A percentile compares a stretch with the other conserved stretches of the same genome.
Conservation (phyloP, 2,329 filamentous ascomycete genomes). For the Rhynchosporium graminicola region DNA sequence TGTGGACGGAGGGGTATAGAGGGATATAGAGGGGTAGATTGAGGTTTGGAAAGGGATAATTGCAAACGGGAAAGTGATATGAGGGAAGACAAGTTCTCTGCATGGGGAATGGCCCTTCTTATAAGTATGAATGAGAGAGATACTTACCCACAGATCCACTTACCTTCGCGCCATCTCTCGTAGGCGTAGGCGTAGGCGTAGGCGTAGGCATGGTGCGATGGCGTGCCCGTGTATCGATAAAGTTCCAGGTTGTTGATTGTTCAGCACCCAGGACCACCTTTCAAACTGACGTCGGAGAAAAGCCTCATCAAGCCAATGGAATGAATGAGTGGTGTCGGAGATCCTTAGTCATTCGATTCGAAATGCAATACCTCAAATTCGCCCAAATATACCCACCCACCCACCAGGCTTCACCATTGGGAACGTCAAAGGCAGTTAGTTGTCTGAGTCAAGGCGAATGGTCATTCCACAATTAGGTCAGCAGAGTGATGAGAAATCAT, state of each 20-base stretch:
- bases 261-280: conserved; percentile 2
- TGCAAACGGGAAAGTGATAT: background rate
- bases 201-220: background rate
- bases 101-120: background rate
- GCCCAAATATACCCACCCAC: too few species aligned
- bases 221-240: background rate
- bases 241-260: background rate
- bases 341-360: too few species aligned
- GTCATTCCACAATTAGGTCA: too few species aligned
- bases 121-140: background rate
- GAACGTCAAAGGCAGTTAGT: too few species aligned
- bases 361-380: too few species aligned
- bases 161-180: background rate
- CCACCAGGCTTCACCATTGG: too few species aligned
- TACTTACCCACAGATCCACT: background rate
- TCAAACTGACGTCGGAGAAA: background rate
- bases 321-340: background rate
- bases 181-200: too few species aligned
- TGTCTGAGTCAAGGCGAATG: too few species aligned
- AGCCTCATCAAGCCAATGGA: background rate
- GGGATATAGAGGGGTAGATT: background rate
- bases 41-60: background rate
- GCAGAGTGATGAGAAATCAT: too few species aligned
- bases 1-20: background rate
- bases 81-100: background rate